These are phyloP conservation scores for Trichocomaceae sp. DNA, from an alignment of 2,329 filamentous ascomycete species.

Conservation along the genomic window DNA sequence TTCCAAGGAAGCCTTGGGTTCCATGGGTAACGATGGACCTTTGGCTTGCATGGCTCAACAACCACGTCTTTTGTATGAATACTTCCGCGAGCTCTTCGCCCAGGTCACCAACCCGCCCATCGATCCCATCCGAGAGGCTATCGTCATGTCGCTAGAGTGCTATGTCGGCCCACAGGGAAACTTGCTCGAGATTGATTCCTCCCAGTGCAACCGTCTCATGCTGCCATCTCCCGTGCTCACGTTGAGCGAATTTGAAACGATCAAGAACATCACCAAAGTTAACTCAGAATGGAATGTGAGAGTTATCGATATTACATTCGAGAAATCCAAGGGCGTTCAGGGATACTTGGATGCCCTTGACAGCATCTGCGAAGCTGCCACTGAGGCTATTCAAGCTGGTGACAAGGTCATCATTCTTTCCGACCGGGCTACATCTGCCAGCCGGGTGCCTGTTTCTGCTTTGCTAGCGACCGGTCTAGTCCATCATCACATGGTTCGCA, in stretches of 20 bases:
- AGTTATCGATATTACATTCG: conserved; percentile 87
- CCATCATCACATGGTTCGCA: conserved; percentile 89
- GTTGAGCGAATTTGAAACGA: conserved; percentile 80
- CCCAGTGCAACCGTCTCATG: conserved; percentile 78
- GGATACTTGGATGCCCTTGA: conserved; percentile 86
- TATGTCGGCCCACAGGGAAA: conserved; percentile 96
- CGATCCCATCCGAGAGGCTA: conserved; percentile 92
- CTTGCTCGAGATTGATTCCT: conserved; percentile 83
- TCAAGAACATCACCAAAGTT: conserved; percentile 68
- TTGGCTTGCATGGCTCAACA: conserved; percentile 86
- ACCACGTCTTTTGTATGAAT: conserved; percentile 84
- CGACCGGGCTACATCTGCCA: conserved; percentile 74
- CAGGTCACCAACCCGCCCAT: conserved; percentile 98
- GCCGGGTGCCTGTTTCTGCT: conserved; percentile 78
- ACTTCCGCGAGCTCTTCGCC: conserved; percentile 95
- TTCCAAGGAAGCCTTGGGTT: conserved; percentile 92
- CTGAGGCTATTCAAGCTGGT: conserved; percentile 71
- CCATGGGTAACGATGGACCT: conserved; percentile 96
- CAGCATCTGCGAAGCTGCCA: conserved; percentile 77
- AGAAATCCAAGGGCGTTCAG: conserved; percentile 71
- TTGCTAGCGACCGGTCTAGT: conserved; percentile 87
- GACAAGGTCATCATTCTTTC: conserved; percentile 85
- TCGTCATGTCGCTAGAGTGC: conserved; percentile 96
- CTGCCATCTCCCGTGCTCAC: conserved; percentile 85
- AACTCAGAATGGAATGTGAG: conserved; percentile 80